Evolutionary conservation across 2,329 filamentous ascomycete species (phyloP).

Genomic region (Aureobasidium sp.): DNA sequence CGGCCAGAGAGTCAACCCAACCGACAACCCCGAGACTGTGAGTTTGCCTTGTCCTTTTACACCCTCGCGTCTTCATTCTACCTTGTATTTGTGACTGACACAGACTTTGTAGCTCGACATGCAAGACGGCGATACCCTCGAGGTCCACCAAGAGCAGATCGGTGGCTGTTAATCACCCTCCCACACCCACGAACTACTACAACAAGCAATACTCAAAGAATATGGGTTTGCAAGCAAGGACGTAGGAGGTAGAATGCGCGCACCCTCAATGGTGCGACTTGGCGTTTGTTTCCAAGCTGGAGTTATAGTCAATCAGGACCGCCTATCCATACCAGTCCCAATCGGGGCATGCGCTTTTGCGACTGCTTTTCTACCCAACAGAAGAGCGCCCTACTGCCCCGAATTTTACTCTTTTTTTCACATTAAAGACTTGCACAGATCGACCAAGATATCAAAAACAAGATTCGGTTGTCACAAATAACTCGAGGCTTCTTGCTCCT

Average conservation of each 20-base stretch:
- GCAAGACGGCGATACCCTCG: constrained; percentile 89
- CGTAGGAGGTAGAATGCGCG: neutral
- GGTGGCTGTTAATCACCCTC: constrained; percentile 50
- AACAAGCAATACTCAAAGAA: neutral
- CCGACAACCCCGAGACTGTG: constrained; percentile 87
- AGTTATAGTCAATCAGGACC: neutral
- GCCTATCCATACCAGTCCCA: neutral
- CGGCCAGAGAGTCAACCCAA: constrained; percentile 81
- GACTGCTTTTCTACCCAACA: neutral
- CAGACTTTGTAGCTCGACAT: constrained; percentile 69
- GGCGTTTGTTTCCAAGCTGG: constrained; percentile 4
- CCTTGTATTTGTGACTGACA: neutral
- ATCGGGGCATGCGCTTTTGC: neutral
- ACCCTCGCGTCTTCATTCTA: neutral
- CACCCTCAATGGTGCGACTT: neutral
- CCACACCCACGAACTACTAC: neutral
- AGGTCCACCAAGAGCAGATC: constrained; percentile 97
- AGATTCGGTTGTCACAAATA: neutral
- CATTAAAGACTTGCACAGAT: neutral
- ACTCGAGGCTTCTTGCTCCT: neutral
- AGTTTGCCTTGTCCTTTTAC: constrained; percentile 34
- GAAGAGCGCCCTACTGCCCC: neutral
- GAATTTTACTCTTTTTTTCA: neutral
- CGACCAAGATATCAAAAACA: neutral
- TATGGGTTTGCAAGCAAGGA: neutral